phyloP scores from a whole-genome alignment of 202 grass and related monocot species.

The Sporobolus alterniflorus region DNA sequence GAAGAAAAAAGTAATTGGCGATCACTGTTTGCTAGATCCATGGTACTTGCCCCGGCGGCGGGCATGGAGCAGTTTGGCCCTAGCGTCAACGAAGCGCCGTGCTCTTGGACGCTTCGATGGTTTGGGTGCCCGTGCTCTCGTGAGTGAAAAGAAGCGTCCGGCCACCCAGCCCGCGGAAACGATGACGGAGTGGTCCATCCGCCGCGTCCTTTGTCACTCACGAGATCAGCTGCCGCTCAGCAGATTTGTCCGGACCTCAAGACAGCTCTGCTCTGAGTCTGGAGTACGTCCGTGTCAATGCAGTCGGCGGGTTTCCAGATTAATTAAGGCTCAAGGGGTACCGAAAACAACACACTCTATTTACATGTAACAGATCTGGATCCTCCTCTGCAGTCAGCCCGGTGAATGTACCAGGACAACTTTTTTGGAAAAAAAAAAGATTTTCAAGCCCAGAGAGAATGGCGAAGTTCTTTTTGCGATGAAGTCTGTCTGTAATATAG shows the following conservation, averaged over 20 bases:
- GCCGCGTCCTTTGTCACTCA: background rate
- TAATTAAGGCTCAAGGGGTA: too few relatives aligned
- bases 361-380: too few relatives aligned
- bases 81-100: background rate
- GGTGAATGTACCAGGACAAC: too few relatives aligned
- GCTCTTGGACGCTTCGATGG: conserved; percentile 1
- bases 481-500: too few relatives aligned
- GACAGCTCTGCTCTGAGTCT: background rate
- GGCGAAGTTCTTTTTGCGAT: too few relatives aligned
- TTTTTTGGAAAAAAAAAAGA: too few relatives aligned
- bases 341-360: background rate
- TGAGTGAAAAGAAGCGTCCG: background rate
- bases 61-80: background rate
- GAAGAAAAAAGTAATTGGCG: background rate
- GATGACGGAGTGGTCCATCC: background rate
- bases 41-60: background rate
- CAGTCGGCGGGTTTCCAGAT: background rate
- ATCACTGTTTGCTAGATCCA: background rate
- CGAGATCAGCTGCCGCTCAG: background rate
- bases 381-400: too few relatives aligned
- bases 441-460: too few relatives aligned
- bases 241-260: background rate
- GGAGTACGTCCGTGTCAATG: background rate
- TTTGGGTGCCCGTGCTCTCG: background rate
- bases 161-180: background rate